Conservation (phyloP, 2,329 filamentous ascomycete species). For the Cordyceps cicadae region DNA sequence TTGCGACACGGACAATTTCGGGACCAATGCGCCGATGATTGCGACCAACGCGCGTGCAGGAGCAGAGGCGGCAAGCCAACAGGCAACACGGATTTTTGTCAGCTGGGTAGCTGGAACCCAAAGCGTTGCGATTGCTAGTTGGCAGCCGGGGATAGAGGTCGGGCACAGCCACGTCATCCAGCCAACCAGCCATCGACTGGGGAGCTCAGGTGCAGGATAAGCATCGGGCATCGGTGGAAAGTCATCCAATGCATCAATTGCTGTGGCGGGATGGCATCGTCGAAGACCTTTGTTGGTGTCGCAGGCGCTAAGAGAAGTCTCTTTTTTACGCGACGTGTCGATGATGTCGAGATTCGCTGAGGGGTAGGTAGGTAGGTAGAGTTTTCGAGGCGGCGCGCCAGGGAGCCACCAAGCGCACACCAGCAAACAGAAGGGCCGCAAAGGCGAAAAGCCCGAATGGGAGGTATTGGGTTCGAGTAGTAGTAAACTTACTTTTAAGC, state of each 20-base stretch:
- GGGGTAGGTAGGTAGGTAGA: constrained; percentile 13
- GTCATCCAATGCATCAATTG: background rate
- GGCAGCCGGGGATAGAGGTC: background rate
- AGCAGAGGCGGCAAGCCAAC: no score
- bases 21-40: constrained; percentile 1
- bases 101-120: background rate
- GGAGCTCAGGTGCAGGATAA: background rate
- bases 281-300: background rate
- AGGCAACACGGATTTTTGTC: background rate
- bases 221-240: background rate
- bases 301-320: background rate
- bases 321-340: background rate
- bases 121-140: background rate
- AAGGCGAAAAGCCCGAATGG: background rate
- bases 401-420: constrained; percentile 14
- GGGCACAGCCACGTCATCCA: constrained; percentile 5
- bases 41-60: background rate
- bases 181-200: background rate
- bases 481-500: constrained; percentile 43
- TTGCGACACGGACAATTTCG: constrained; percentile 4
- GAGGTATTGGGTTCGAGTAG: background rate
- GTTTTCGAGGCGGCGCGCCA: constrained; percentile 12
- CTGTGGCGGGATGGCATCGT: background rate
- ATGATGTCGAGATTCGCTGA: constrained; percentile 10
- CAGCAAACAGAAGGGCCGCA: constrained; percentile 14